Evolutionary conservation across 345 rosid species (phyloP).

Genomic region (Diplotaxis tenuifolia): DNA sequence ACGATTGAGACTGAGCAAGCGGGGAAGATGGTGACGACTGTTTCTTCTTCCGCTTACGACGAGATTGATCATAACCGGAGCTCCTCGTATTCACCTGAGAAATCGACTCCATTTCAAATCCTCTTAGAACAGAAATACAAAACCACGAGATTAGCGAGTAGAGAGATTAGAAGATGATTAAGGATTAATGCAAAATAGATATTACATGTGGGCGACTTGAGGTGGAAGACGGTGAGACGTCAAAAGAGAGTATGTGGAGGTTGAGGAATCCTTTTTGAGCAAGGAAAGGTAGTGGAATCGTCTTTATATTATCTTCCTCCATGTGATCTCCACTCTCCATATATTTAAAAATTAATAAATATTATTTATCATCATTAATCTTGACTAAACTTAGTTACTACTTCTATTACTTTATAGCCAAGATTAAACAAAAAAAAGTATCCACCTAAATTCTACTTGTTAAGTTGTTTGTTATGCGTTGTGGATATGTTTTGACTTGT

Average conservation of each 20-base stretch:
- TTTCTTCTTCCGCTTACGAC: constrained; percentile 66
- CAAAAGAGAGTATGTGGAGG: constrained; percentile 22
- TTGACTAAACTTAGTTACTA: constrained; percentile 4
- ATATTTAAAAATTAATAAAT: neutral
- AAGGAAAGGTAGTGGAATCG: constrained; percentile 13
- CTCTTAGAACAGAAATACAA: neutral
- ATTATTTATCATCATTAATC: constrained; percentile 5
- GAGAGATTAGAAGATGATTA: neutral
- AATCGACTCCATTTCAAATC: constrained; percentile 16
- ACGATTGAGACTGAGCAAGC: neutral
- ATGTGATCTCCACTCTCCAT: constrained; percentile 33
- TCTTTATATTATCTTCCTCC: constrained; percentile 22
- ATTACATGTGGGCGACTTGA: neutral
- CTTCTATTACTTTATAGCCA: neutral
- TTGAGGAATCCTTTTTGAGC: constrained; percentile 19
- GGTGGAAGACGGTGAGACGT: constrained; percentile 12
- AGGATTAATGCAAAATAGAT: neutral
- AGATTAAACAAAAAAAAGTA: no score
- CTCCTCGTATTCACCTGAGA: constrained; percentile 32
- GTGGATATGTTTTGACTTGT: no score
- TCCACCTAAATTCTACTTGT: no score
- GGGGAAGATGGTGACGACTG: neutral
- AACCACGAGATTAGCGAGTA: neutral
- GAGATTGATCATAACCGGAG: constrained; percentile 42
- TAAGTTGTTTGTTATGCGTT: no score